Percentiles rank a stretch among this genome's conserved stretches.
phyloP scores from a whole-genome alignment of 2,329 filamentous ascomycete species.

The Pseudohalonectria lignicola region DNA sequence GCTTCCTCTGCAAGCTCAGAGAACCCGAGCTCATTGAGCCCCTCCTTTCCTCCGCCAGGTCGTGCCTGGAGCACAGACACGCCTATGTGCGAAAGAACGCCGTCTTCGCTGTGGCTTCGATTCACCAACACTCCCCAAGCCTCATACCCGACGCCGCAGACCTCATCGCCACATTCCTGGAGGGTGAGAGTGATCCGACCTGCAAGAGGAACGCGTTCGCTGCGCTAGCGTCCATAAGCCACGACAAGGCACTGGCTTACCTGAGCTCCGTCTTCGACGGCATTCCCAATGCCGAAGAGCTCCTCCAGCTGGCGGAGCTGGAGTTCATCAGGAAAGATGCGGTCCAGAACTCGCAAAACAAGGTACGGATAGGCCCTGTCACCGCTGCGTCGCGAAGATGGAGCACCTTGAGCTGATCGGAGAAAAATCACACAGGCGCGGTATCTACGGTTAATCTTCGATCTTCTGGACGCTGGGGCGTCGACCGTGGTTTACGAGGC shows the following conservation, averaged over 20 bases:
- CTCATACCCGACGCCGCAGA: conserved; percentile 94
- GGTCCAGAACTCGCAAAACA: conserved; percentile 88
- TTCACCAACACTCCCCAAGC: conserved; percentile 80
- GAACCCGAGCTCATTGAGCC: conserved; percentile 95
- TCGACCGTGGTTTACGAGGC: conserved; percentile 97
- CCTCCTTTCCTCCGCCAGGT: conserved; percentile 80
- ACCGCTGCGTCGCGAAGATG: too few species aligned
- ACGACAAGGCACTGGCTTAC: conserved; percentile 84
- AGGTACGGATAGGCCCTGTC: conserved; percentile 41
- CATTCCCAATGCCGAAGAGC: conserved; percentile 86
- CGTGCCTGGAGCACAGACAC: conserved; percentile 90
- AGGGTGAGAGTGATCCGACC: conserved; percentile 82
- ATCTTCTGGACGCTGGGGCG: conserved; percentile 82
- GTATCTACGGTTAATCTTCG: conserved; percentile 91
- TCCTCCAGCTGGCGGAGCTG: conserved; percentile 84
- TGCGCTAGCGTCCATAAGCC: conserved; percentile 80
- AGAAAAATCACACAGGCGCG: conserved; percentile 46
- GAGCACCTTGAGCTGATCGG: too few species aligned
- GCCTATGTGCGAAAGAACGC: conserved; percentile 98
- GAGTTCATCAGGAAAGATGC: conserved; percentile 98
- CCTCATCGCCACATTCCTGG: conserved; percentile 79
- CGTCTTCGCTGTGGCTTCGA: conserved; percentile 87
- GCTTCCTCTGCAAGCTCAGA: conserved; percentile 92
- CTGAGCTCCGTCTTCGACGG: conserved; percentile 84
- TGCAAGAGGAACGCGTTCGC: conserved; percentile 98